Evolutionary conservation across 2,329 filamentous ascomycete species (phyloP), one percentile per base, ranked within the genome.

Genomic region (Arthrobotrys megalospora): DNA sequence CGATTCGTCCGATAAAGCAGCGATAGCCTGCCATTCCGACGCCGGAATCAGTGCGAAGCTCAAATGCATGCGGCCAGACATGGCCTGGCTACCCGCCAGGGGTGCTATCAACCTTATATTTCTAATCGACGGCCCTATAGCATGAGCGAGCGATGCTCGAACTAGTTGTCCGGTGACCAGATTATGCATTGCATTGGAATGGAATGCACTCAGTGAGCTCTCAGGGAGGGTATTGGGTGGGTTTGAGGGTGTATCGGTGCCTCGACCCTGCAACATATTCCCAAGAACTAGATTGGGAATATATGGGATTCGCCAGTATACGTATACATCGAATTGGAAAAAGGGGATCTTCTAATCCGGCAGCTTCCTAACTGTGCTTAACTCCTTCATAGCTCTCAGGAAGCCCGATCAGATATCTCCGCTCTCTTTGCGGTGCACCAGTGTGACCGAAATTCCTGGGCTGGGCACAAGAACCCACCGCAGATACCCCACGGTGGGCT

Each of bases 1-100:
- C 50, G 65, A 71, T 71, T 77, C 73, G 67, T 77, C 73, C 73
- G 73, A 77, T 77, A 77, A 71, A 73, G 48, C 63, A 53, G 43
- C 28, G 32, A 62, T 45, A 58, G 48, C 38, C 36, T 36, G 34
- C 50, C 38, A 41, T 55, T 45, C 62, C 70, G 70, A 75, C 48
- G 55, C 66, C 73, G 73, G 73, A 77, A 65, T 63, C 50, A 55
- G 66, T 45, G 73, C 73, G 73, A 65, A 65, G 48, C 19, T 41
- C 36, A 28, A 28, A 2, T 43, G 36, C 36, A 60, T 43, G 55
- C 36, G 19, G 24, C 34, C 28, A 55, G 45, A 64, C 36, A 68
- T 47, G 64, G 64, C 34, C 64, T 34, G 68, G 68, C 47, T 21
- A 55, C 43, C 48, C 50, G 62, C 41, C 60, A 73, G 60, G 69